phyloP scores from a whole-genome alignment of 1,139 yeast species.

The Magnusiomyces tetraspermus region DNA sequence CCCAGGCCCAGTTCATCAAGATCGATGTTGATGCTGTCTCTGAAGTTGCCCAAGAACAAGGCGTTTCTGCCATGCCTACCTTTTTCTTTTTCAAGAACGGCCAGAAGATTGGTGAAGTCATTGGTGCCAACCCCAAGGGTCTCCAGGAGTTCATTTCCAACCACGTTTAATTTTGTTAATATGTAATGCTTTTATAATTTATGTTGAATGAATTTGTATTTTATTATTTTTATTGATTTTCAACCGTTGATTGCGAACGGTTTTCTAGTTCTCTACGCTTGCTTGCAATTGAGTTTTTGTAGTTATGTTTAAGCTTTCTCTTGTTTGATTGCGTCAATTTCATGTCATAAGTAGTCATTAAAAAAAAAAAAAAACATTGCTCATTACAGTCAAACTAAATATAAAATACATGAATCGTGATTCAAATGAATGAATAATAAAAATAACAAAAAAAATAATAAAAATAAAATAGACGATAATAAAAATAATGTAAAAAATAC shows the following conservation, averaged over 20 bases:
- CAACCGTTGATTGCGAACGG: too few species aligned
- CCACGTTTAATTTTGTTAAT: constrained; percentile 24
- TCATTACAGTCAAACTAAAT: too few species aligned
- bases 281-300: too few species aligned
- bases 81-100: constrained; percentile 66
- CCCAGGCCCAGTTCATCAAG: constrained; percentile 53
- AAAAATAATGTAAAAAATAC: too few species aligned
- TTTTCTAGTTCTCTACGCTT: too few species aligned
- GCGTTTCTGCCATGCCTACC: constrained; percentile 82
- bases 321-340: not conserved
- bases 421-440: too few species aligned
- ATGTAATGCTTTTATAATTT: not conserved
- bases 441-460: not conserved
- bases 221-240: too few species aligned
- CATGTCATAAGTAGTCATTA: not conserved
- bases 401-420: not conserved
- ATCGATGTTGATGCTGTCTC: constrained; percentile 69
- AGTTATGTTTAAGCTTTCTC: too few species aligned
- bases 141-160: constrained; percentile 23
- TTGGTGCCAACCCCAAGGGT: constrained; percentile 56
- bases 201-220: not conserved
- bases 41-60: constrained; percentile 61
- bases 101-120: constrained; percentile 49
- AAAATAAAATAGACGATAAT: too few species aligned
- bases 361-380: too few species aligned